Base-by-base conservation (phyloP, 2,329 filamentous ascomycete genomes). In the Nannizziopsis barbatae region DNA sequence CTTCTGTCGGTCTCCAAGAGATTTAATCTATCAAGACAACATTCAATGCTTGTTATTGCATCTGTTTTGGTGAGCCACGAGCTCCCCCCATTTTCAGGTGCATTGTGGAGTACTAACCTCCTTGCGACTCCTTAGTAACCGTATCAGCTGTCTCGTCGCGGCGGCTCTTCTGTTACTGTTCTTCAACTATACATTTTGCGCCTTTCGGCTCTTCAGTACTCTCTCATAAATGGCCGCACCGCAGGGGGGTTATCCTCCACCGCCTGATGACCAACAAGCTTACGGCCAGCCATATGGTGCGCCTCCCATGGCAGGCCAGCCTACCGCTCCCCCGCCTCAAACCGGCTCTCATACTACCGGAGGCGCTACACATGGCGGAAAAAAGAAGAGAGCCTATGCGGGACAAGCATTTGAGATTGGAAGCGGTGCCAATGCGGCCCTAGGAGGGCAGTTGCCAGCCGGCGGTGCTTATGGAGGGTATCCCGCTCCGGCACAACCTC, bases 321-420 rank as follows among this genome's bases (percentile, higher is more conserved):
- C 49, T 3, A 38, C 6, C n/a, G 45, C 50, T 27, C 40, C 45
- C 32, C 45, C 50, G 44, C 33, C 46, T n/a, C 42, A 31, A 12
- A 18, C 22, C 32, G 17, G 41, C 47, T 4, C 47, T 45, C 45
- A n/a, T 18, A 8, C 14, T 20, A 33, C 50, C n/a, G 53, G 52
- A 36, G 58, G 54, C 14, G 55, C 52, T 9, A 18, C 50, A 5
- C 56, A 56, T 49, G 67, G 60, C 50, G 65, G 65, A 38, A 65
- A 59, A 73, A 95, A 95, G 79, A 95, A 94, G 77, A 79, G 88
- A 73, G 83, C 85, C 50, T 96, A 96, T 72, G 92, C 92, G 47
- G 86, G 86, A 50, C 85, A 93, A 67, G 90, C 90, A 40, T 98
- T 94, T 67, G 90, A 94, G 51, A 92, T 96, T 59, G 87, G 85